phyloP scores from a whole-genome alignment of 2,329 filamentous ascomycete species.

The Aspergillus chevalieri region DNA sequence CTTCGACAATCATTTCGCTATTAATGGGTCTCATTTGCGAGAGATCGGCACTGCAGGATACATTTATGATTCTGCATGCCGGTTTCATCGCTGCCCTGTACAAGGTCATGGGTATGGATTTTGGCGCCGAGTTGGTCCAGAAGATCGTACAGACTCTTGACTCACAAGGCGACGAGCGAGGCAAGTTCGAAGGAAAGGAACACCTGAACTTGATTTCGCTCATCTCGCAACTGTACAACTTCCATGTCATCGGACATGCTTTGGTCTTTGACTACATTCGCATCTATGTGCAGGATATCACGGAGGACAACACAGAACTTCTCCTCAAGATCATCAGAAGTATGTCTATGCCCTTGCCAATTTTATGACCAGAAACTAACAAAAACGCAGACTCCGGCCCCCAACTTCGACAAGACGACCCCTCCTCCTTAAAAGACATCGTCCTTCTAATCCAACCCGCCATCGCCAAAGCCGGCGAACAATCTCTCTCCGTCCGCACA shows the following conservation, averaged over 20 bases:
- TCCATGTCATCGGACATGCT: conserved; percentile 75
- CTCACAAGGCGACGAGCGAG: conserved; percentile 50
- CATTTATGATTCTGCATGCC: conserved; percentile 82
- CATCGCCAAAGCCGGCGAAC: conserved; percentile 60
- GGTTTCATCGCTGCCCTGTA: conserved; percentile 86
- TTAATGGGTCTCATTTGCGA: conserved; percentile 75
- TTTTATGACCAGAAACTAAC: conserved; percentile 8
- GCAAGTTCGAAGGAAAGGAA: conserved; percentile 49
- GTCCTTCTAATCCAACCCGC: conserved; percentile 70
- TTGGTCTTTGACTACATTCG: conserved; percentile 89
- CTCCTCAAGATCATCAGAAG: conserved; percentile 75
- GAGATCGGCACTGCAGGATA: conserved; percentile 71
- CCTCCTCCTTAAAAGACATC: conserved; percentile 81
- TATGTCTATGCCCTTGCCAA: conserved; percentile 18
- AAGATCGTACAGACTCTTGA: conserved; percentile 70
- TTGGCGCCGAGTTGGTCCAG: conserved; percentile 81
- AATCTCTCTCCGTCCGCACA: conserved; percentile 74
- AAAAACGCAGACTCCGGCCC: conserved; percentile 57
- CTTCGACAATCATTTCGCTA: conserved; percentile 68
- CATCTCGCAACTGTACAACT: conserved; percentile 82
- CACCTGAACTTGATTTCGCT: conserved; percentile 73
- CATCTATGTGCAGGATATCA: conserved; percentile 65
- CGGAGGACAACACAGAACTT: conserved; percentile 81
- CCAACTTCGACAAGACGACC: conserved; percentile 81
- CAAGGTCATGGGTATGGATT: conserved; percentile 78